Base-by-base conservation (phyloP, 495 filamentous ascomycete genomes). In the Cercophora scortea region DNA sequence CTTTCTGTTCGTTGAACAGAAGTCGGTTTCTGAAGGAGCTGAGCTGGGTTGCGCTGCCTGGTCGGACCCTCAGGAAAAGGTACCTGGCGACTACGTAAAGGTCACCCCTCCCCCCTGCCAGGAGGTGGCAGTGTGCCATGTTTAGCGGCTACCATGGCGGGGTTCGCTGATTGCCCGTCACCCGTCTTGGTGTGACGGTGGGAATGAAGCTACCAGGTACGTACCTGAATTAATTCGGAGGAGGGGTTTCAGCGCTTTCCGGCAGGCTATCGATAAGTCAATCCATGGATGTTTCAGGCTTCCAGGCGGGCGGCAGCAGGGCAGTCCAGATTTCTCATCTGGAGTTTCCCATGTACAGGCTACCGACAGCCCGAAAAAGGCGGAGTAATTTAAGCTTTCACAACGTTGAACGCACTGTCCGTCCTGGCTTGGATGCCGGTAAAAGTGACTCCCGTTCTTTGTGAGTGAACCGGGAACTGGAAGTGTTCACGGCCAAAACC, bases 181-280 rank as follows among this genome's bases (percentile, higher is more conserved):
- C 25, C 2, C 2, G n/a, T 16, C 16, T 3, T 16, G 41, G n/a
- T 42, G 25, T 25, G 25, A 25, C 25, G 25, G 25, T 25, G 25
- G 5, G 25, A 25, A 25, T 2, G 25, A 25, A 25, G 25, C 25
- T 25, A n/a, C n/a, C n/a, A n/a, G n/a, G n/a, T n/a, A n/a, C n/a
- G n/a, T n/a, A n/a, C n/a, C n/a, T n/a, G n/a, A n/a, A n/a, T n/a
- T n/a, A 25, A 25, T 47, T 41, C 60, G 56, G 56, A 55, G 53
- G 8, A 45, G 52, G 47, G 17, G 49, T 67, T 64, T 42, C 39
- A 59, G 57, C 61, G 61, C 9, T 19, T 54, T 61, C 63, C 61
- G 63, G 58, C 57, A 57, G 61, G 58, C 25, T 25, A 25, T 25
- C 25, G 25, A 25, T 25, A 25, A n/a, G n/a, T n/a, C n/a, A n/a